These are phyloP conservation scores for Epichloe coenophiala DNA, from an alignment of 2,329 filamentous ascomycete species.

Conservation along the genomic window DNA sequence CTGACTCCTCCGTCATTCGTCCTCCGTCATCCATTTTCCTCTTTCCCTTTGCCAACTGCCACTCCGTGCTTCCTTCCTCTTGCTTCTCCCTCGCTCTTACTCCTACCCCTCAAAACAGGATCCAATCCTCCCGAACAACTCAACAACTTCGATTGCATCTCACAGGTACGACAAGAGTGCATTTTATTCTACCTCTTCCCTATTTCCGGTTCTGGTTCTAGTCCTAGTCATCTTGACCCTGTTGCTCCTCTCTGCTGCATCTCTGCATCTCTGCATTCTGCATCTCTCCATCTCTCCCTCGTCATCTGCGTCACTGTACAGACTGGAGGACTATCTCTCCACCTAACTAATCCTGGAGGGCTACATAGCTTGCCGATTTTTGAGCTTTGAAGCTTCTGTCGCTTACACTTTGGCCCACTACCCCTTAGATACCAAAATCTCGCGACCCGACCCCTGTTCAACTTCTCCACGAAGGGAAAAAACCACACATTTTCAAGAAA, in stretches of 20 bases:
- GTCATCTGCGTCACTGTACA: background rate
- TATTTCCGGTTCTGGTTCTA: background rate
- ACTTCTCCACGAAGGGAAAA: constrained; percentile 1
- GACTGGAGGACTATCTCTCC: constrained; percentile 1
- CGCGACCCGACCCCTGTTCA: constrained; percentile 4
- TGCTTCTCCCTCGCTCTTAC: constrained; percentile 1
- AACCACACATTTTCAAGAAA: background rate
- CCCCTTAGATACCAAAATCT: constrained; percentile 6
- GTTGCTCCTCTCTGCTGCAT: background rate
- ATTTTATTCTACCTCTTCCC: constrained; percentile 3
- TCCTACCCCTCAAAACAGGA: background rate
- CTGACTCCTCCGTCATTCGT: background rate
- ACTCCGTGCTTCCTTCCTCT: constrained; percentile 3
- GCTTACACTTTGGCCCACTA: constrained; percentile 4
- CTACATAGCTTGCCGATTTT: constrained; percentile 2
- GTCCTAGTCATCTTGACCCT: constrained; percentile 3
- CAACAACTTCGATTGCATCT: background rate
- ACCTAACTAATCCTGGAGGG: background rate
- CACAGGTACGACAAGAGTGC: constrained; percentile 3
- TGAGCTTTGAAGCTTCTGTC: constrained; percentile 1
- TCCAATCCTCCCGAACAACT: background rate
- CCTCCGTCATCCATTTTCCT: constrained; percentile 4
- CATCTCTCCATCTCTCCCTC: constrained; percentile 6
- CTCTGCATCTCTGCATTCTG: constrained; percentile 1
- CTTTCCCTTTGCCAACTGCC: background rate